Evolutionary conservation across 352 stramenopile genomes (phyloP).

Genomic region (Globisporangium rhizosaccharum): DNA sequence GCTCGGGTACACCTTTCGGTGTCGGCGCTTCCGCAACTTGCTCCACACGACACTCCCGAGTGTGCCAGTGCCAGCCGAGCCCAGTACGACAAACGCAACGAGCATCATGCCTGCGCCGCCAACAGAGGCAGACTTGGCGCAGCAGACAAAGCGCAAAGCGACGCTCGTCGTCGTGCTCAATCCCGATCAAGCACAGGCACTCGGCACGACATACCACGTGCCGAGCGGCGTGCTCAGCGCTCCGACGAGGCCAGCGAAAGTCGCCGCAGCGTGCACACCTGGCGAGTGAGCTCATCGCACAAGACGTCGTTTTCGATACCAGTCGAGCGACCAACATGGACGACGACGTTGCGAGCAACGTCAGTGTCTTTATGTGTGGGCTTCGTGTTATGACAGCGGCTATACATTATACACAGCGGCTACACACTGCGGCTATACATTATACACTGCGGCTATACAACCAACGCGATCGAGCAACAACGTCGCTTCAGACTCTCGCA

Average conservation of each 20-base stretch:
- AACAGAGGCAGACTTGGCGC: not conserved
- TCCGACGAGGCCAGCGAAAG: not conserved
- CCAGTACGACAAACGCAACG: not conserved
- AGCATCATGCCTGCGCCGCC: slow-evolving; percentile 6
- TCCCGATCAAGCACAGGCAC: slow-evolving; percentile 26
- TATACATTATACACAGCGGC: too few species aligned
- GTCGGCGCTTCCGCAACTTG: slow-evolving; percentile 47
- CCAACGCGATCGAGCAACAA: too few species aligned
- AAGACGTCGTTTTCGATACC: not conserved
- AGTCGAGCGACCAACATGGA: too few species aligned
- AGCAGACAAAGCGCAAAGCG: slow-evolving; percentile 7
- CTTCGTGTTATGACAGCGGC: too few species aligned
- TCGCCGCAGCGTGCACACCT: not conserved
- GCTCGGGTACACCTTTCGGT: slow-evolving; percentile 56
- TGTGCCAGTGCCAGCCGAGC: not conserved
- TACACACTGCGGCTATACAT: too few species aligned
- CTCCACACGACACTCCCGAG: slow-evolving; percentile 17
- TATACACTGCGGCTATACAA: too few species aligned
- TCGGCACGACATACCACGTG: slow-evolving; percentile 22
- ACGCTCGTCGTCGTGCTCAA: slow-evolving; percentile 39
- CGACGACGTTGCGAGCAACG: too few species aligned
- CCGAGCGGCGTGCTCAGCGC: not conserved
- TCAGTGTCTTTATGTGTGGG: too few species aligned
- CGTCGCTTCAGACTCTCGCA: too few species aligned
- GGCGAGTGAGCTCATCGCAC: not conserved